phyloP scores from a whole-genome alignment of 2,329 filamentous ascomycete genomes.

The Teratosphaeria epicoccoides region DNA sequence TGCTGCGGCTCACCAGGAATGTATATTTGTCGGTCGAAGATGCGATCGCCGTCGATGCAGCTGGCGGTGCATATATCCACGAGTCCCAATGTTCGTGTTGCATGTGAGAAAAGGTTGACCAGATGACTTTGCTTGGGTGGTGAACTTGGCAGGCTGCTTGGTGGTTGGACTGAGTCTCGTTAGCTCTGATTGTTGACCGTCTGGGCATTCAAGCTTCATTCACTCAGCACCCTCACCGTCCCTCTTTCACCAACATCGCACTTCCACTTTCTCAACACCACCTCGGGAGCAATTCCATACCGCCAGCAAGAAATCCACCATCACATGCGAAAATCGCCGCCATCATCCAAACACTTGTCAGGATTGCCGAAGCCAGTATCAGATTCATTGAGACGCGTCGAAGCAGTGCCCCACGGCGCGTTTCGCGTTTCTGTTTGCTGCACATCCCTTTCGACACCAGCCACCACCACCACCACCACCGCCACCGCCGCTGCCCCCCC shows the following conservation, averaged over 20 bases:
- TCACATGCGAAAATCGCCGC: neutral
- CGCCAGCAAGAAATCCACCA: neutral
- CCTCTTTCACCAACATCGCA: neutral
- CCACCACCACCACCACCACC: too few species aligned
- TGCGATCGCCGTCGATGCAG: neutral
- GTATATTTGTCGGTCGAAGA: neutral
- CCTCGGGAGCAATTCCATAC: neutral
- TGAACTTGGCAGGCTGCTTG: neutral
- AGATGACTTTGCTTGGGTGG: neutral
- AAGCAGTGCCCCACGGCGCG: neutral
- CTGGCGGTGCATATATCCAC: neutral
- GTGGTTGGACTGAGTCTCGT: neutral
- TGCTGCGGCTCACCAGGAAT: neutral
- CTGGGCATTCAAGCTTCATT: neutral
- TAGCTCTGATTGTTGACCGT: neutral
- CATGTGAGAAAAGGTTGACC: neutral
- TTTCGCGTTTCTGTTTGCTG: conserved; percentile 3
- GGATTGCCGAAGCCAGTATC: conserved; percentile 3
- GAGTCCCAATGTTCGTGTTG: neutral
- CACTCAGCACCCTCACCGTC: neutral
- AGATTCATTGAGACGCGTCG: neutral
- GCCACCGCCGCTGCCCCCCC: neutral
- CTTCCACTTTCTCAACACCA: neutral
- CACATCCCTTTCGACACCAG: neutral
- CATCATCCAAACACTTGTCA: neutral